phyloP scores from a whole-genome alignment of 257 asterid species.

The Rauvolfia tetraphylla region DNA sequence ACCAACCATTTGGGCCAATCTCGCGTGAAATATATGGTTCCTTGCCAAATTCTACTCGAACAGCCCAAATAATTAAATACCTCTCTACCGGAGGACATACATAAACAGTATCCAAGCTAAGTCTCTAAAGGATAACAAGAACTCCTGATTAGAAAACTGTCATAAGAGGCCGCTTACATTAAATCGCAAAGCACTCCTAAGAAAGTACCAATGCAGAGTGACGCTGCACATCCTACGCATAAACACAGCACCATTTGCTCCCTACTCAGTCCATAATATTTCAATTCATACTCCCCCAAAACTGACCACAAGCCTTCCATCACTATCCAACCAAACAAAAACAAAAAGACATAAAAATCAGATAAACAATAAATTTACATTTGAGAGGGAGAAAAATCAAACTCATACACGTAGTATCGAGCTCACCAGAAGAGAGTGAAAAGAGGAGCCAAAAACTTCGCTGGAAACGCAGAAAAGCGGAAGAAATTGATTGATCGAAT shows the following conservation, averaged over 20 bases:
- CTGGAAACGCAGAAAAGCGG: conserved; percentile 56
- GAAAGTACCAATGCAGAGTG: conserved; percentile 58
- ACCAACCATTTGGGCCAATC: background rate
- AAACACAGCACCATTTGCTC: conserved; percentile 58
- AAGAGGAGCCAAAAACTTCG: conserved; percentile 59
- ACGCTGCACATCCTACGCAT: conserved; percentile 54
- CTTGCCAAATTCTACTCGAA: background rate
- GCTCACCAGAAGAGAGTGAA: conserved; percentile 72
- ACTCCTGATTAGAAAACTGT: conserved; percentile 1
- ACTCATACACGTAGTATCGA: background rate
- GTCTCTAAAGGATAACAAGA: conserved; percentile 3
- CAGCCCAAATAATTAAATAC: background rate
- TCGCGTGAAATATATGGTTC: background rate
- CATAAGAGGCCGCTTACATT: conserved; percentile 48
- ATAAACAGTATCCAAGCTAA: background rate
- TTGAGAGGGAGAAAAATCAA: background rate
- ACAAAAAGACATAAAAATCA: conserved; percentile 5
- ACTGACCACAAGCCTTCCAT: conserved; percentile 74
- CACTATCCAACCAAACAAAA: conserved; percentile 33
- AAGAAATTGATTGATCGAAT: conserved; percentile 59
- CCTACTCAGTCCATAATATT: conserved; percentile 54
- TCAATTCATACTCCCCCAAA: conserved; percentile 81
- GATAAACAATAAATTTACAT: background rate
- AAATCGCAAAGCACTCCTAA: conserved; percentile 76
- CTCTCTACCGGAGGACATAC: background rate